Evolutionary conservation across 2,329 filamentous ascomycete species (phyloP).

Genomic region (Pseudopithomyces maydicus): DNA sequence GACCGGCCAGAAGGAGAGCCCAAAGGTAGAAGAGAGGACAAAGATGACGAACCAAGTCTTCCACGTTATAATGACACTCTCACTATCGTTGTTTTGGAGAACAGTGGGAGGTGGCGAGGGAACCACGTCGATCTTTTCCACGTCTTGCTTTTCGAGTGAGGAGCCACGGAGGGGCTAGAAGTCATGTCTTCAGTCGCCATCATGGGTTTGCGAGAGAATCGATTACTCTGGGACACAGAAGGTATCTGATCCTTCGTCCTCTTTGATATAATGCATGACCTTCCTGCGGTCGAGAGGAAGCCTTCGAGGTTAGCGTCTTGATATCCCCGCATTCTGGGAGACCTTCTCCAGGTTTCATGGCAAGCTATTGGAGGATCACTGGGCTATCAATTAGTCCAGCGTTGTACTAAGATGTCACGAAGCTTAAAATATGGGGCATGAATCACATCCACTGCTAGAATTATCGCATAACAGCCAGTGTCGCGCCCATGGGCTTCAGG

Average conservation of each 20-base stretch:
- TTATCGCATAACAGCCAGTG: neutral
- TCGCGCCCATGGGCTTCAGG: neutral
- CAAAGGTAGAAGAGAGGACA: slow-evolving; percentile 31
- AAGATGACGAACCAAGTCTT: slow-evolving; percentile 37
- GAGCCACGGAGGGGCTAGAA: slow-evolving; percentile 1
- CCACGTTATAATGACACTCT: slow-evolving; percentile 23
- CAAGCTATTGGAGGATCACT: neutral
- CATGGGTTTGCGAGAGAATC: neutral
- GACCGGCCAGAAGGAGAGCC: slow-evolving; percentile 35
- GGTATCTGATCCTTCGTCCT: neutral
- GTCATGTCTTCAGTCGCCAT: slow-evolving; percentile 18
- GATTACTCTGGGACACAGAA: neutral
- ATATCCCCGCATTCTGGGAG: slow-evolving; percentile 4
- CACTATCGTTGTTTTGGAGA: slow-evolving; percentile 15
- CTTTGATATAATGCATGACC: neutral
- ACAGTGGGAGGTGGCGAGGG: slow-evolving; percentile 6
- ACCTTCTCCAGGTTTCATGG: neutral
- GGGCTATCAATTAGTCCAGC: neutral
- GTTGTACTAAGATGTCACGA: neutral
- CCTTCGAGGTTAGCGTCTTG: neutral
- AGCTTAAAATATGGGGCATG: neutral
- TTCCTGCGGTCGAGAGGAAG: neutral
- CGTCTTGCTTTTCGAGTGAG: slow-evolving; percentile 24
- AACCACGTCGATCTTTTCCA: slow-evolving; percentile 24
- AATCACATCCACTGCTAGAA: neutral